Base-by-base conservation (phyloP, 106 monocot genomes). In the Phalaenopsis aphrodite region DNA sequence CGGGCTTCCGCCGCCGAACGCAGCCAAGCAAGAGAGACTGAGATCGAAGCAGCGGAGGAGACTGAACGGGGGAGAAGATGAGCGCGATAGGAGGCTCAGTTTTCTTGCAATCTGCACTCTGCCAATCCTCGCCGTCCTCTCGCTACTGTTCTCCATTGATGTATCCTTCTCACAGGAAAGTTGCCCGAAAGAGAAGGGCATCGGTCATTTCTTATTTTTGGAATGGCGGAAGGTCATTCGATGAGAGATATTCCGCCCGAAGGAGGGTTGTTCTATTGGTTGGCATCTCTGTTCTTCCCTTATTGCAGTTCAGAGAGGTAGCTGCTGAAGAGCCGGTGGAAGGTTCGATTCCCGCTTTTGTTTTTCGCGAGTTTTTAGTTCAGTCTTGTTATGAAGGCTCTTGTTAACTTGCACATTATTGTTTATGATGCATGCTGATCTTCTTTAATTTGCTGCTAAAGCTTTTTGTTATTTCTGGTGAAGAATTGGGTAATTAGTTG, bases 261-360 rank as follows among this genome's bases (percentile, higher is more conserved):
- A 85, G 89, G 55, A 88, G 91, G 73, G 81, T 79, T 68, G 42
- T 91, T 56, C 86, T 88, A 41, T 78, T 91, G 42, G 75, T 83
- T 19, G 91, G 89, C 61, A 41, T 93, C 64, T 93, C 93, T 5
- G 68, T 83, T 84, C 77, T 91, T 37, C 88, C 93, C 46, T 75
- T 91, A 55, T 56, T 89, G 71, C 80, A 80, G 52, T 77, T 90
- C 74, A 78, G 68, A 77, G 90, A 88, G 8, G 42, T 72, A 2
- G 88, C 91, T 42, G 76, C 82, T 2, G 87, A 84, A 56, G 75
- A 77, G 72, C 39, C 48, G 46, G 75, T 42, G 12, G 56, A 24
- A 84, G 88, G 86, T 86, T 56, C 43, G 43, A 45, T 45, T 45
- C 3, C 43, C 3, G 43, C 43, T 45, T 45, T 45, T 55, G 19